Base-by-base conservation (phyloP, 2,329 filamentous ascomycete species). In the Zasmidium cellare region DNA sequence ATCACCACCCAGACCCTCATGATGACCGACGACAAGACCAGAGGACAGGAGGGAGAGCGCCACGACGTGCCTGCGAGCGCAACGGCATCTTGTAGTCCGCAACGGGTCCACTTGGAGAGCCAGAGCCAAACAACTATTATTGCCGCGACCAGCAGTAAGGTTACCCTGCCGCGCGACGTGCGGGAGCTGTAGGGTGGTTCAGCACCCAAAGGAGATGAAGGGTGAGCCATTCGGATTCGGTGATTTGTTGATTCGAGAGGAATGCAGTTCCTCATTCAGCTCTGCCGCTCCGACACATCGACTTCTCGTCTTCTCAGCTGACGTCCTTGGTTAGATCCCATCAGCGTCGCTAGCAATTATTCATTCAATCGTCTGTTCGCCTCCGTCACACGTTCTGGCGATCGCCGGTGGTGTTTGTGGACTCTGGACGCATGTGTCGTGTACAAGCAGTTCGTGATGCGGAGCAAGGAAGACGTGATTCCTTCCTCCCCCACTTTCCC, bases 401-500 rank as follows among this genome's bases (percentile, higher is more conserved):
- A 41, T 47, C 24, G 19, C n/a, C 16, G 46, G 11, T 11, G 12
- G 51, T 53, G 19, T 23, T 20, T 25, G 46, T 35, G 44, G 48
- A 31, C 22, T 31, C 38, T n/a, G n/a, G n/a, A n/a, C n/a, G n/a
- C n/a, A n/a, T n/a, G n/a, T 49, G 47, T 25, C n/a, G 47, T 28
- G 55, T 52, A 38, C 22, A 3, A 14, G 20, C 48, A 41, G 35
- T 46, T 56, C 31, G 57, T 38, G 44, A 56, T 56, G 57, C 35
- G 47, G 53, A 56, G 53, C 53, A 46, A 31, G 46, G 52, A 59
- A 59, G 57, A 44, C 57, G 57, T 48, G 28, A 59, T 59, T 51
- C 23, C 23, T 18, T 18, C 6, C 7, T 25, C 16, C 47, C 47
- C 47, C 45, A 47, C 45, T 20, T 47, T 22, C 19, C 45, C 35